Conservation (phyloP, 305 asterid genomes). For the Fraxinus latifolia region DNA sequence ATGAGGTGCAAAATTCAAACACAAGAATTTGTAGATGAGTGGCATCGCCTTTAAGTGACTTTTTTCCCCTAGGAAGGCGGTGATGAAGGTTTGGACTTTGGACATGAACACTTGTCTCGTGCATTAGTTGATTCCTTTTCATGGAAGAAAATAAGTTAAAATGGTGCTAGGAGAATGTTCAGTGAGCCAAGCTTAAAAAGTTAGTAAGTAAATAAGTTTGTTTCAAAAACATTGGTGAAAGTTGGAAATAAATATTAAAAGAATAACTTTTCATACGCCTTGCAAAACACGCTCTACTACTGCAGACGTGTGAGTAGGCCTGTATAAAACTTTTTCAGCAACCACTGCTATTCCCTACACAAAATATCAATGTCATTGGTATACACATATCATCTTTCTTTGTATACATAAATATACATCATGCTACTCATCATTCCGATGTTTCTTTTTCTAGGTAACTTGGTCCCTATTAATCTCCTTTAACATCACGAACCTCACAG, state of each 20-base stretch:
- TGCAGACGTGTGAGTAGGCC: background rate
- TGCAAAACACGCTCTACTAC: background rate
- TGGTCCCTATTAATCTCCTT: background rate
- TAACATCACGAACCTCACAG: background rate
- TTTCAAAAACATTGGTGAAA: background rate
- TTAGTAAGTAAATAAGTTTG: background rate
- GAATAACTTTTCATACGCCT: background rate
- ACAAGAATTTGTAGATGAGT: background rate
- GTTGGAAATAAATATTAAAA: background rate
- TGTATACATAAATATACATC: background rate
- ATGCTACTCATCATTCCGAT: background rate
- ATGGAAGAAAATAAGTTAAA: background rate
- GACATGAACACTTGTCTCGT: background rate
- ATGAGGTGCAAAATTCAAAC: slow-evolving; percentile 13
- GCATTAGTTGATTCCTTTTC: background rate
- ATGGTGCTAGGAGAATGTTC: background rate
- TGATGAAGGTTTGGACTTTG: background rate
- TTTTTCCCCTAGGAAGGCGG: background rate
- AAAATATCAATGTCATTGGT: background rate
- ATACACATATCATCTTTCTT: background rate
- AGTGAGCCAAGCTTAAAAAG: background rate
- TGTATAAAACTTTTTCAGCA: background rate
- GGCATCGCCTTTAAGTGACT: background rate
- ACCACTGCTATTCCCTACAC: background rate
- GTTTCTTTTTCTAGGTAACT: background rate